Evolutionary conservation across 139 green algal genomes (phyloP), one percentile per base, ranked within the genome.

Genomic region (Nannochloris sp.): DNA sequence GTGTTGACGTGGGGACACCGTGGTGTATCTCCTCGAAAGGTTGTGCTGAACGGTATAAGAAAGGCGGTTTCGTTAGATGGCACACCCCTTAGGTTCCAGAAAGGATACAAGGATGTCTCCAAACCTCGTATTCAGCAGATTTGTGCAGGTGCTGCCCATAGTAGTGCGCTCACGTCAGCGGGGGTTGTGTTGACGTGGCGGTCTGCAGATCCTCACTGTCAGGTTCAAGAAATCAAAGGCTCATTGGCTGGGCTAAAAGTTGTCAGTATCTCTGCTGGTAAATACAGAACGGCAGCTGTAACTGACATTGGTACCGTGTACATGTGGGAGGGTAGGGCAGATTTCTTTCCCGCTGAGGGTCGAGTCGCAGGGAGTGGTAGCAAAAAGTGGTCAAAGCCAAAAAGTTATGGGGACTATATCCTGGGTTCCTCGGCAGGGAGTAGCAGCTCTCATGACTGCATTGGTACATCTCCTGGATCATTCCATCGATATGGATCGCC

Each of bases 1-100:
- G 74, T 91, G 8, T 91, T 66, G 57, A 83, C 81, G 1, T 97
- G 88, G 87, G 91, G 91, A 8, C 86, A 94, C 64, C 66, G 74
- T 17, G 55, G 74, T 1, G 87, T 93, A 31, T 85, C 76, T 9
- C 81, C 81, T 3, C 66, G 68, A 30, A 74, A 79, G 46, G 71
- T 92, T 16, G 57, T 55, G 30, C 80, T 95, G 50, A 77, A 70
- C 6, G 79, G 80, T 55, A 49, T 56, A 26, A 48, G n/a, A 53
- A 69, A 69, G 44, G 63, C 30, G 3, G 17, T 17, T 3, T 33
- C 66, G 31, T 55, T 40, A 2, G 59, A 73, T 56, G 59, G 56
- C 10, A 26, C 28, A n/a, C 31, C 56, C 31, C 51, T 87, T 6
- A 44, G 40, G 2, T 91, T 95, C 60, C 88, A 95, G 67, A 71